These are phyloP conservation scores for Acanthamoeba healyi DNA, from an alignment of 208 protist species.

Conservation along the genomic window DNA sequence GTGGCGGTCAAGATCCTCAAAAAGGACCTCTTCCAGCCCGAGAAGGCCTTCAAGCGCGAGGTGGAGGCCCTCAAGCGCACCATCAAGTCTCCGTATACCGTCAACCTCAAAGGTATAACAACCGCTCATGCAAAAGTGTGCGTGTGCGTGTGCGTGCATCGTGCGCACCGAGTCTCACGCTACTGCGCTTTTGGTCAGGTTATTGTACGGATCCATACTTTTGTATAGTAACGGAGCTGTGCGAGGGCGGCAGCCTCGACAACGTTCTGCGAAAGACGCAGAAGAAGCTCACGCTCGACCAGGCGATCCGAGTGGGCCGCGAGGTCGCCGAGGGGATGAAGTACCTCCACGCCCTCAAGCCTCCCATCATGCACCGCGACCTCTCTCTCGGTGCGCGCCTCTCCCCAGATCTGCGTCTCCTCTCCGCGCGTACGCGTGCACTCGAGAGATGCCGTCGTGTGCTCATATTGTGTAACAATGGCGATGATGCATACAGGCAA, in stretches of 20 bases:
- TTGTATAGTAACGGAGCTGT: slow-evolving; percentile 65
- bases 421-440: too few species aligned
- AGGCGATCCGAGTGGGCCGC: neutral
- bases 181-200: neutral
- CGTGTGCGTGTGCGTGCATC: neutral
- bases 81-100: slow-evolving; percentile 44
- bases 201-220: slow-evolving; percentile 64
- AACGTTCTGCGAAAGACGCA: slow-evolving; percentile 27
- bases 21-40: slow-evolving; percentile 46
- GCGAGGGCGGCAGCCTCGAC: slow-evolving; percentile 62
- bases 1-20: slow-evolving; percentile 60
- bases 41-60: slow-evolving; percentile 51
- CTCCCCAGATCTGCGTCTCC: too few species aligned
- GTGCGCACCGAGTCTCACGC: too few species aligned
- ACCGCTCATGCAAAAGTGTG: neutral
- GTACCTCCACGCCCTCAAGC: slow-evolving; percentile 62
- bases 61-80: slow-evolving; percentile 61
- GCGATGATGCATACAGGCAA: neutral
- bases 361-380: slow-evolving; percentile 51
- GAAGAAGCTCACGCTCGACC: slow-evolving; percentile 25
- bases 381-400: neutral
- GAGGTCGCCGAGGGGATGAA: slow-evolving; percentile 55
- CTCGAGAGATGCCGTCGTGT: too few species aligned
- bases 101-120: slow-evolving; percentile 4
- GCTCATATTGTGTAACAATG: too few species aligned